Evolutionary conservation across 306 rosid genomes (phyloP).

Genomic region (Gastrolobium villosum): DNA sequence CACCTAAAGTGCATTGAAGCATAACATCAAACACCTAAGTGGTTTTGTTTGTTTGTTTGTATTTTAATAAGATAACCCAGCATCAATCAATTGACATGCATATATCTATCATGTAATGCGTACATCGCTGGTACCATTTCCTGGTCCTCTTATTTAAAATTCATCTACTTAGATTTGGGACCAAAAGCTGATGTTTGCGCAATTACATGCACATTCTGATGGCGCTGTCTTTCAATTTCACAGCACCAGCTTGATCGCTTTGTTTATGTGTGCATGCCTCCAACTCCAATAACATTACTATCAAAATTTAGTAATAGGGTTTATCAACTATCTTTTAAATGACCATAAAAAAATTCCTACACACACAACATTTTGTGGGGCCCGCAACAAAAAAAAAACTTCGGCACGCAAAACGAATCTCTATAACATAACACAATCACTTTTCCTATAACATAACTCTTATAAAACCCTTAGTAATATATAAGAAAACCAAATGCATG

Average conservation of each 20-base stretch:
- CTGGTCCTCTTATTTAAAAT: constrained; percentile 48
- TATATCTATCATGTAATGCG: constrained; percentile 40
- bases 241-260: constrained; percentile 37
- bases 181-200: constrained; percentile 51
- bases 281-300: constrained; percentile 12
- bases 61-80: constrained; percentile 35
- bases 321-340: too few relatives aligned
- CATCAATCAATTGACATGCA: constrained; percentile 46
- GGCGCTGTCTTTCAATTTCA: constrained; percentile 52
- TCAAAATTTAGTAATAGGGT: constrained; percentile 17
- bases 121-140: constrained; percentile 33
- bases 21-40: constrained; percentile 54
- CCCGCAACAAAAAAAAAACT: too few relatives aligned
- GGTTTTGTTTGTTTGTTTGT: constrained; percentile 1
- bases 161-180: constrained; percentile 52
- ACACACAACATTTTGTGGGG: too few relatives aligned
- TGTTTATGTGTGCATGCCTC: constrained; percentile 46
- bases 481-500: neutral
- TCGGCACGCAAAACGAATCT: too few relatives aligned
- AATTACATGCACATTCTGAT: constrained; percentile 48
- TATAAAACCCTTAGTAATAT: too few relatives aligned
- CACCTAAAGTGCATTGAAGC: constrained; percentile 20
- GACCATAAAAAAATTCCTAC: too few relatives aligned
- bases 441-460: too few relatives aligned
- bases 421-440: too few relatives aligned